Percentiles rank a stretch among this genome's conserved stretches.
These are phyloP conservation scores for Fagus sylvatica DNA, from an alignment of 306 rosid species.

Conservation along the genomic window DNA sequence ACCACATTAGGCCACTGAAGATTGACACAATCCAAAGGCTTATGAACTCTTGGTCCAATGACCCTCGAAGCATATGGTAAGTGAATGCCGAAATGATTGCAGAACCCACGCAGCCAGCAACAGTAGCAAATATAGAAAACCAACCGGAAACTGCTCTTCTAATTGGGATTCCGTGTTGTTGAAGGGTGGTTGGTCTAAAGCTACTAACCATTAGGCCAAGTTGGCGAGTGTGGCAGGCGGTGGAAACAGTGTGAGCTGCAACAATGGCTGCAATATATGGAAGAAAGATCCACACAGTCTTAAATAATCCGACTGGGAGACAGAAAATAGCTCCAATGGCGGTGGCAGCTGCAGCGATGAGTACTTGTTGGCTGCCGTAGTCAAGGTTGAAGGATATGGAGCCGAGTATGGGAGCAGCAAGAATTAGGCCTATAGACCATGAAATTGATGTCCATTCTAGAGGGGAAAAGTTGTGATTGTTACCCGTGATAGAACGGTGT, in stretches of 20 bases:
- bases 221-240: conserved; percentile 79
- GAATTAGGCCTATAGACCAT: conserved; percentile 68
- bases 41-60: conserved; percentile 30
- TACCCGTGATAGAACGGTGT: conserved; percentile 32
- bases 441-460: conserved; percentile 79
- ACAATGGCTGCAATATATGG: conserved; percentile 63
- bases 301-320: conserved; percentile 71
- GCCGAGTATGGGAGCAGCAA: conserved; percentile 65
- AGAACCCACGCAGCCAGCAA: conserved; percentile 52
- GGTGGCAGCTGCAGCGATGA: conserved; percentile 50
- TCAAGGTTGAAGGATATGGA: conserved; percentile 66
- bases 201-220: conserved; percentile 68
- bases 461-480: conserved; percentile 40
- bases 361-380: conserved; percentile 46
- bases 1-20: conserved; percentile 82
- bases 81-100: conserved; percentile 74
- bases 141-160: conserved; percentile 51
- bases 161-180: conserved; percentile 32
- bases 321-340: conserved; percentile 70
- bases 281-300: conserved; percentile 55
- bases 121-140: conserved; percentile 54
- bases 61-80: conserved; percentile 66
- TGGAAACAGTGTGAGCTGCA: conserved; percentile 55
- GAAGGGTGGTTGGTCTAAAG: conserved; percentile 43
- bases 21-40: conserved; percentile 87